These are phyloP conservation scores for Penicillium sp. DNA, from an alignment of 2,329 filamentous ascomycete species.

Conservation along the genomic window DNA sequence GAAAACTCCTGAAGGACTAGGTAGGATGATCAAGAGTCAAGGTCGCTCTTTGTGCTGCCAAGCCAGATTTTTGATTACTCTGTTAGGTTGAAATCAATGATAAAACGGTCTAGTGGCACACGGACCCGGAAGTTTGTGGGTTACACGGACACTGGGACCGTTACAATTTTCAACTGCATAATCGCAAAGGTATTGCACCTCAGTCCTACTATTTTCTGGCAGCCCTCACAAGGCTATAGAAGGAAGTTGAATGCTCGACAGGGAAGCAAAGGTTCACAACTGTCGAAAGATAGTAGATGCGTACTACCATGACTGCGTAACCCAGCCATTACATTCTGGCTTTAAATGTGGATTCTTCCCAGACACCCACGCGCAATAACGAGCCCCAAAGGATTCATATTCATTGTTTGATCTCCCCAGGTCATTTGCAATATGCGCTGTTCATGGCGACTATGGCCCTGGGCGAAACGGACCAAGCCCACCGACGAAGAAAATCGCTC, in stretches of 20 bases:
- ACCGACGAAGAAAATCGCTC: slow-evolving; percentile 18
- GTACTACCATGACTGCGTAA: slow-evolving; percentile 17
- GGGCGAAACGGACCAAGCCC: slow-evolving; percentile 17
- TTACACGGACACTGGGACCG: slow-evolving; percentile 18
- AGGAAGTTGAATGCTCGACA: background rate
- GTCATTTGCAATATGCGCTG: slow-evolving; percentile 17
- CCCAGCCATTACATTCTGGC: background rate
- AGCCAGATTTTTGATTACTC: background rate
- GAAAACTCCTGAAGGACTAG: no score
- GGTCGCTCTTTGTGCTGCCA: background rate
- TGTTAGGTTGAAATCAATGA: background rate
- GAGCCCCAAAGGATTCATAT: no score
- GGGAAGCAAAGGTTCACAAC: background rate
- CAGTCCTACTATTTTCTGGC: background rate
- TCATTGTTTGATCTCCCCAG: no score
- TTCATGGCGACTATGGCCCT: slow-evolving; percentile 22
- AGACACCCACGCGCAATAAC: no score
- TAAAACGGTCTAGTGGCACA: background rate
- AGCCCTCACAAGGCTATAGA: no score
- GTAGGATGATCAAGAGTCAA: background rate
- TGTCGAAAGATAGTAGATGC: background rate
- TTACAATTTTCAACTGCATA: slow-evolving; percentile 5
- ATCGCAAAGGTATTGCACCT: background rate
- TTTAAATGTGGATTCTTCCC: background rate
- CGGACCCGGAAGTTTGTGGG: slow-evolving; percentile 8